Evolutionary conservation across 2,329 filamentous ascomycete species (phyloP), one percentile per base, ranked within the genome.

Genomic region (Aspergillus puulaauensis): DNA sequence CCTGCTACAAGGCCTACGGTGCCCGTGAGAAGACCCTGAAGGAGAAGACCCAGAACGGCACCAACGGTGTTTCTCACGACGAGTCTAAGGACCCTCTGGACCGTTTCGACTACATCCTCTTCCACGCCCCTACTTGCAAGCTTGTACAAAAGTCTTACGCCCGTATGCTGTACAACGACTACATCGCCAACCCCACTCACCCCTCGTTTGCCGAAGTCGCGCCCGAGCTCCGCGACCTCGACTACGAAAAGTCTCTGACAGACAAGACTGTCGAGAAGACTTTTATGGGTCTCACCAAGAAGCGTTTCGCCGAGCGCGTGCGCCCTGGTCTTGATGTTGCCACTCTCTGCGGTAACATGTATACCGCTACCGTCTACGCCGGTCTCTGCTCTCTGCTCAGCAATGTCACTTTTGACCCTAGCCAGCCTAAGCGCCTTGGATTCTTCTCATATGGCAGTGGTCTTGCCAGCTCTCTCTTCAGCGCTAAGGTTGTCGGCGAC

Each of bases 101-200:
- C 76, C 87, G 89, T 70, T 95, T 95, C 75, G 90, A 93, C 77
- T 90, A 91, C 80, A 77, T 95, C 73, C 77, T 86, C 60, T 95
- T 93, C 86, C 90, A 95, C 76, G 83, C 90, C 17, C 90, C 90
- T 41, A 93, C 87, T 63, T 95, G 90, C 88, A 95, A 95, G 82
- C 83, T 92, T 57, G 90, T 95, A 61, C 82, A 89, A 72, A 95
- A 95, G 81, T 92, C 89, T 17, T 95, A 92, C 73, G 90, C 85
- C 59, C 89, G 90, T 65, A 82, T 95, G 64, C 81, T 93, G 57
- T 95, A 95, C 83, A 91, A 93, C 74, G 90, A 95, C 79, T 95
- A 89, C 81, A 82, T 93, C 37, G 79, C 80, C 74, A 83, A 91
- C 75, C 85, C 90, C 48, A 81, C 86, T 61, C 80, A 83, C 75